A percentile compares a stretch with the other conserved stretches of the same genome.
Conservation (phyloP, 768 basidiomycete genomes). For the Phlebiopsis flavidoalba region DNA sequence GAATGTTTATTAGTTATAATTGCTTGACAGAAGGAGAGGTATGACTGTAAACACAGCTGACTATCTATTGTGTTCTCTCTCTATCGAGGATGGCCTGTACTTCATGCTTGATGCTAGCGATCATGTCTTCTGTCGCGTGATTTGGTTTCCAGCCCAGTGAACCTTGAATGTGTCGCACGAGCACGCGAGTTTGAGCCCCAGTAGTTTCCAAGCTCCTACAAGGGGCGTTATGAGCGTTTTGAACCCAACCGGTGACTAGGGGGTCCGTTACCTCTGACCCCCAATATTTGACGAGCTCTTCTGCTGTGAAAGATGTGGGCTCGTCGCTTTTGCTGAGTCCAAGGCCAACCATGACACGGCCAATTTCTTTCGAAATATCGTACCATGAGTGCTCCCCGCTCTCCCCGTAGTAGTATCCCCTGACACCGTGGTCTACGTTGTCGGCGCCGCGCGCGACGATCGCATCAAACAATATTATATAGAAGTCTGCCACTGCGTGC, state of each 20-base stretch:
- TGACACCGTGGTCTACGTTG: slow-evolving; percentile 28
- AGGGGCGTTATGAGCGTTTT: not conserved
- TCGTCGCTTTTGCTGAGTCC: slow-evolving; percentile 27
- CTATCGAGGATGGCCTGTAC: slow-evolving; percentile 25
- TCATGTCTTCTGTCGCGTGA: slow-evolving; percentile 43
- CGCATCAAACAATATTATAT: slow-evolving; percentile 36
- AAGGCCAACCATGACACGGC: slow-evolving; percentile 28
- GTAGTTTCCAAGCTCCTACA: slow-evolving; percentile 16
- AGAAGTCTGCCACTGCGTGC: slow-evolving; percentile 38
- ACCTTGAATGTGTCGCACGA: slow-evolving; percentile 27
- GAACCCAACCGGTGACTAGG: not conserved
- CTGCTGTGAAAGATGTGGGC: slow-evolving; percentile 40
- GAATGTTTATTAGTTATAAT: too few relatives aligned
- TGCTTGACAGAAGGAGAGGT: too few relatives aligned
- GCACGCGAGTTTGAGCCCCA: slow-evolving; percentile 21
- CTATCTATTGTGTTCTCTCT: not conserved
- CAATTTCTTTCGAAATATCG: slow-evolving; percentile 32
- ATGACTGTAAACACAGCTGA: not conserved
- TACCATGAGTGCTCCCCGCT: slow-evolving; percentile 28
- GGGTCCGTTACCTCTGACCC: slow-evolving; percentile 4
- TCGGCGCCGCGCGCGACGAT: slow-evolving; percentile 20
- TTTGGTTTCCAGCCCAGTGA: slow-evolving; percentile 51
- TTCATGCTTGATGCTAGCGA: slow-evolving; percentile 43
- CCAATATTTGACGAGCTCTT: slow-evolving; percentile 36
- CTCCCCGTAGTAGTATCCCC: slow-evolving; percentile 31